These are phyloP conservation scores for Ustilago esculenta DNA, from an alignment of 1,284 basidiomycete genomes.

Conservation along the genomic window DNA sequence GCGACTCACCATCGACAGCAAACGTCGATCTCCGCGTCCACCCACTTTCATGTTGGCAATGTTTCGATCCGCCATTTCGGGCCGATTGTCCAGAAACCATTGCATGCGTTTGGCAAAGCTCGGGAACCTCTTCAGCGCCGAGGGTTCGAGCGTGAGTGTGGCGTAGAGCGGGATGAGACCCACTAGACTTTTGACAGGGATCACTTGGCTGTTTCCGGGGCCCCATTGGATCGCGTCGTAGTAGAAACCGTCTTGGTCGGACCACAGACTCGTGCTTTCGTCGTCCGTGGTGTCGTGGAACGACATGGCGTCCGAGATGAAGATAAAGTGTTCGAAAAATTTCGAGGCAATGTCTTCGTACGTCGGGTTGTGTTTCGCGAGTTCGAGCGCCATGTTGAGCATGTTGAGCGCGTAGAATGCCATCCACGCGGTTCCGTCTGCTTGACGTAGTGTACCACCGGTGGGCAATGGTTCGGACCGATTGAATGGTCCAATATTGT, in stretches of 20 bases:
- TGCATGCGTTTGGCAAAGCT: conserved; percentile 98
- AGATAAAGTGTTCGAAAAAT: conserved; percentile 79
- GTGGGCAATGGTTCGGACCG: conserved; percentile 94
- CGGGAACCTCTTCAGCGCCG: conserved; percentile 86
- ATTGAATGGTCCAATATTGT: conserved; percentile 98
- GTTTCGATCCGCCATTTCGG: conserved; percentile 85
- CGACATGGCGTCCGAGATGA: conserved; percentile 80
- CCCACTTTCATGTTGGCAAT: conserved; percentile 84
- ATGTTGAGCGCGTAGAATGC: conserved; percentile 97
- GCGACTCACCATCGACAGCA: conserved; percentile 90
- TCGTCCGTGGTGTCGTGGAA: conserved; percentile 74
- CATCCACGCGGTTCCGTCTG: conserved; percentile 99
- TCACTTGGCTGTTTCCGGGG: conserved; percentile 74
- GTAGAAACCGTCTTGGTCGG: conserved; percentile 95
- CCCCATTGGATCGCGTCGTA: conserved; percentile 95
- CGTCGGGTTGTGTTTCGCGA: conserved; percentile 95
- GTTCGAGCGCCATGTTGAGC: conserved; percentile 95
- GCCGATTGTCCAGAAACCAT: conserved; percentile 95
- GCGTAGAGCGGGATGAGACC: conserved; percentile 95
- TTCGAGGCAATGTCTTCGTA: conserved; percentile 99
- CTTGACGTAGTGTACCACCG: conserved; percentile 82
- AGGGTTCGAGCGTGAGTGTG: conserved; percentile 90
- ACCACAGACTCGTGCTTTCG: conserved; percentile 84
- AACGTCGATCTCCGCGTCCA: conserved; percentile 77
- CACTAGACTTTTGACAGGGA: conserved; percentile 91